Conservation (phyloP, 2,329 filamentous ascomycete genomes). For the Dryadomyces quercivorus region DNA sequence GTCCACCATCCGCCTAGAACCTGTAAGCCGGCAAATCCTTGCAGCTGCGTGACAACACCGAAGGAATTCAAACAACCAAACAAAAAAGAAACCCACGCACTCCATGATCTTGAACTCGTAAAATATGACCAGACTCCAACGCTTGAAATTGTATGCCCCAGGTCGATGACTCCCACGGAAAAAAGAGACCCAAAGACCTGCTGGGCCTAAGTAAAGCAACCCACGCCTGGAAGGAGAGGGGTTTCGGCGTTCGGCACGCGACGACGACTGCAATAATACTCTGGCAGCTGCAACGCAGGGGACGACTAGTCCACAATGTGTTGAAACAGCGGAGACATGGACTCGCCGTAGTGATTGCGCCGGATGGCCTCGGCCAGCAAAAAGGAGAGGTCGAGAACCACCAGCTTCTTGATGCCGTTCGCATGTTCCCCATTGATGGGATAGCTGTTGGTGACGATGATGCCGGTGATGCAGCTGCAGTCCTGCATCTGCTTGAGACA, state of each 20-base stretch:
- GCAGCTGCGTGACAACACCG: background rate
- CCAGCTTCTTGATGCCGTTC: constrained; percentile 64
- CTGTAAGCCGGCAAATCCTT: background rate
- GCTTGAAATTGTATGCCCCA: background rate
- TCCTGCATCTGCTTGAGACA: constrained; percentile 80
- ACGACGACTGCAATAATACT: background rate
- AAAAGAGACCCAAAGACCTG: too few relatives aligned
- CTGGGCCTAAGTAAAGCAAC: background rate
- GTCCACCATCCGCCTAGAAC: background rate
- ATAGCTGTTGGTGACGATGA: constrained; percentile 95
- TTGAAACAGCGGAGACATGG: constrained; percentile 58
- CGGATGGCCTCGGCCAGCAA: constrained; percentile 86
- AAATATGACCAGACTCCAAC: constrained; percentile 2
- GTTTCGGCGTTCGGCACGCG: background rate
- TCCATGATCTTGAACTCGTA: background rate
- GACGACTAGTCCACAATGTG: constrained; percentile 40
- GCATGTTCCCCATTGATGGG: constrained; percentile 70
- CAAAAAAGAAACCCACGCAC: background rate
- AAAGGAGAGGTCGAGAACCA: constrained; percentile 79
- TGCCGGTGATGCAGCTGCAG: constrained; percentile 86
- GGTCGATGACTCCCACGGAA: background rate
- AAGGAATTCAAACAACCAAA: background rate
- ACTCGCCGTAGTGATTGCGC: constrained; percentile 92
- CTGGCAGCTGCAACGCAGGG: background rate
- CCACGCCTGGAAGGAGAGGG: background rate